Base-by-base conservation (phyloP, 1,139 yeast genomes). In the Starmera stellimalicola region DNA sequence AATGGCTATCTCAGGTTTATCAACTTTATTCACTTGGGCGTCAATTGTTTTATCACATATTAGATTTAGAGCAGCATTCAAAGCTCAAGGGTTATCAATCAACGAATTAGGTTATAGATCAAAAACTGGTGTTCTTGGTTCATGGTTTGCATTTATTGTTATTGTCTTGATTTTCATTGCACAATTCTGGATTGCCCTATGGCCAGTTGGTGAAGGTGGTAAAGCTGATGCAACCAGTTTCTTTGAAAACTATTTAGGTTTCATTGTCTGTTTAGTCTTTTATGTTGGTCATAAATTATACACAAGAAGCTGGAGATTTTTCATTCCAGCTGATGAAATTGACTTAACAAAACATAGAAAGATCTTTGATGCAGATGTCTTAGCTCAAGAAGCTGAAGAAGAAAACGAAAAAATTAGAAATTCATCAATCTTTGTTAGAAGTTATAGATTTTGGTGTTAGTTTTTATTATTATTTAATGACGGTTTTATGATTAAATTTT, bases 11-110 rank as follows among this genome's bases (percentile, higher is more conserved):
- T 80, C 94, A 12, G 95, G 94, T 48, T 72, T 85, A 43, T 78
- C 94, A 19, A 75, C 91, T 12, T 63, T 85, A 41, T 81, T 84
- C 59, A 80, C 94, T 5, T 85, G 94, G 94, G 74, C 78, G 30
- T 75, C 88, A 15, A 81, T 85, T 48, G 75, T 80, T 52, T 52
- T 80, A 36, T 76, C 85, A 47, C 94, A 78, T 47, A 63, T 85
- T 39, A 70, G 94, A 55, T 83, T 84, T 61, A 76, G 95, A 63
- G 56, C 66, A 34, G 95, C 94, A 2, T 66, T 85, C 63, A 56
- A 58, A 27, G 68, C 51, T 9, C 81, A 80, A 58, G 84, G 84
- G 37, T 71, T 81, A 57, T 62, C 68, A 19, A 58, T 73, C 12
- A 68, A 66, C 33, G 95, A 84, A 54, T 63, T 85, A 37, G 75